These are phyloP conservation scores for Croton setiger DNA, from an alignment of 441 rosid species.

Conservation along the genomic window DNA sequence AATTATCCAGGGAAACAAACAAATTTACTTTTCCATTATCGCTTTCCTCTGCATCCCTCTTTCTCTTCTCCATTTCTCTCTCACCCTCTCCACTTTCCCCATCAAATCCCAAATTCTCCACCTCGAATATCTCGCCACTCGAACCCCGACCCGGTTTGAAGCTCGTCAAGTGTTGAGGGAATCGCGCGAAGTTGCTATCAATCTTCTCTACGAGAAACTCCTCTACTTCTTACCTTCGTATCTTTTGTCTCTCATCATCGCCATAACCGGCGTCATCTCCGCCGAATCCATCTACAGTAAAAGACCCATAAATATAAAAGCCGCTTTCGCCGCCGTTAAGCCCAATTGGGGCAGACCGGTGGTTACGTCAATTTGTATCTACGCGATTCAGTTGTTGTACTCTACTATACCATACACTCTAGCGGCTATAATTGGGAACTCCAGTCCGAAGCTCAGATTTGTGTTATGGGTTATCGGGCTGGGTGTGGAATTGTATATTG, in stretches of 20 bases:
- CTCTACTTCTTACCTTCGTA: constrained; percentile 44
- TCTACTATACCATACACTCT: constrained; percentile 30
- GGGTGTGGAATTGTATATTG: constrained; percentile 39
- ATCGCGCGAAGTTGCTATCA: constrained; percentile 53
- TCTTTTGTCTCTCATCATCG: constrained; percentile 52
- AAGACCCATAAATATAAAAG: constrained; percentile 25
- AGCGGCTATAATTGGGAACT: constrained; percentile 22
- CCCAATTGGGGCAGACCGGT: constrained; percentile 41
- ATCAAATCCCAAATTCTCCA: constrained; percentile 44
- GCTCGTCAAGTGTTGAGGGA: constrained; percentile 60
- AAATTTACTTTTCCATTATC: constrained; percentile 38
- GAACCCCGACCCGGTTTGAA: constrained; percentile 57
- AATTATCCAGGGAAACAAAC: constrained; percentile 45
- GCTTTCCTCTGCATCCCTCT: constrained; percentile 49
- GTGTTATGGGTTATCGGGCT: constrained; percentile 28
- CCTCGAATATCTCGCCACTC: constrained; percentile 52
- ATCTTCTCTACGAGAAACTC: constrained; percentile 51
- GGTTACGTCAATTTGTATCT: constrained; percentile 52
- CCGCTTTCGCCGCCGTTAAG: constrained; percentile 31
- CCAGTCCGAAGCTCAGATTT: constrained; percentile 23
- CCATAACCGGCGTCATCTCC: constrained; percentile 40
- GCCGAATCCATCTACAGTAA: constrained; percentile 31
- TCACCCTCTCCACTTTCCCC: constrained; percentile 41
- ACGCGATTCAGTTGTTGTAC: constrained; percentile 42
- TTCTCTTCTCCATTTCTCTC: constrained; percentile 38